These are phyloP conservation scores for Trichoderma polysporum DNA, from an alignment of 2,329 filamentous ascomycete species.

Conservation along the genomic window DNA sequence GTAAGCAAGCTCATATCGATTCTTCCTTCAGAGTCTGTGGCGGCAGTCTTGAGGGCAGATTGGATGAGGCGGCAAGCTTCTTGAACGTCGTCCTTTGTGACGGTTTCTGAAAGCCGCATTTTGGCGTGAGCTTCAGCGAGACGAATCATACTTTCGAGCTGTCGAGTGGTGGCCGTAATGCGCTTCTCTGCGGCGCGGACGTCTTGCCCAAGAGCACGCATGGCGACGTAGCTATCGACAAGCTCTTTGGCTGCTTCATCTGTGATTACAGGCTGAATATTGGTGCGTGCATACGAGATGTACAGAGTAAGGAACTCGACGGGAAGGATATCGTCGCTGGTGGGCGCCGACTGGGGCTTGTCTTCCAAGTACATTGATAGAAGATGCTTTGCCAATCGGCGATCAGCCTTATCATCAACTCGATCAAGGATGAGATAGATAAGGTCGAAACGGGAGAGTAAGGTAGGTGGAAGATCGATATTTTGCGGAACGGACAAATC, in stretches of 20 bases:
- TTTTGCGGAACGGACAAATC: slow-evolving; percentile 96
- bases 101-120: slow-evolving; percentile 79
- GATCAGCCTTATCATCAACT: slow-evolving; percentile 85
- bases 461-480: slow-evolving; percentile 92
- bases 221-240: slow-evolving; percentile 83
- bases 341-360: slow-evolving; percentile 77
- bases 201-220: slow-evolving; percentile 89
- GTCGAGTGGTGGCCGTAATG: slow-evolving; percentile 95
- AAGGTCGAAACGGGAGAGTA: slow-evolving; percentile 93
- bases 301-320: slow-evolving; percentile 95
- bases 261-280: slow-evolving; percentile 80
- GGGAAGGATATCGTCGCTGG: slow-evolving; percentile 75
- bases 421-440: slow-evolving; percentile 96
- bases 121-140: slow-evolving; percentile 95
- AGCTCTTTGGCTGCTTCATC: slow-evolving; percentile 79
- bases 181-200: slow-evolving; percentile 87
- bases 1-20: slow-evolving; percentile 97
- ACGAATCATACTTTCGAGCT: slow-evolving; percentile 98
- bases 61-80: slow-evolving; percentile 94
- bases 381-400: slow-evolving; percentile 85
- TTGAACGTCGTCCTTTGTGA: slow-evolving; percentile 78
- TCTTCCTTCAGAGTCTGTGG: slow-evolving; percentile 88
- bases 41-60: slow-evolving; percentile 90
- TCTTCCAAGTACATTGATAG: slow-evolving; percentile 97
- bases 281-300: slow-evolving; percentile 90